Conservation (phyloP, 495 filamentous ascomycete species). For the Talaromyces nanjingensis region DNA sequence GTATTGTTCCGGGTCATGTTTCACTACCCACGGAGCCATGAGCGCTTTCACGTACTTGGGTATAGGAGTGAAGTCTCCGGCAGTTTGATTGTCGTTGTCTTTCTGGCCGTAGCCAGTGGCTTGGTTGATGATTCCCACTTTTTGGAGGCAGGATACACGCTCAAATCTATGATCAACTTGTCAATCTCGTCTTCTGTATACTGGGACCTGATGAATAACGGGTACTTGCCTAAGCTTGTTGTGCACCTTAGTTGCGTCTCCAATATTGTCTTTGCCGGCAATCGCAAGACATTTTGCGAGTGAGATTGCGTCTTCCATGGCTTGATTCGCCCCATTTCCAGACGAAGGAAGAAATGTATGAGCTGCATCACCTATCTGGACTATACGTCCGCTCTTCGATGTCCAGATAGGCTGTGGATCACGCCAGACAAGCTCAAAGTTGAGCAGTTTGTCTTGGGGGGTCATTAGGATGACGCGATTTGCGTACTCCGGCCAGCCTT, state of each 20-base stretch:
- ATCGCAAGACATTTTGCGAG: constrained; percentile 51
- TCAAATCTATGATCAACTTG: constrained; percentile 10
- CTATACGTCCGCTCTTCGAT: constrained; percentile 46
- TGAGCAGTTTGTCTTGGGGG: constrained; percentile 49
- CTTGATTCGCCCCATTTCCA: constrained; percentile 61
- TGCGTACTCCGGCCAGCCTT: constrained; percentile 12
- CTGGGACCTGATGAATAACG: not conserved
- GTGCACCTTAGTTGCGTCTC: constrained; percentile 11
- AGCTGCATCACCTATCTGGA: constrained; percentile 61
- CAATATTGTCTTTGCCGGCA: constrained; percentile 44
- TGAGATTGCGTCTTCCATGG: constrained; percentile 62
- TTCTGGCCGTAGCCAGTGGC: not conserved
- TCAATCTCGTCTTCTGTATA: not conserved
- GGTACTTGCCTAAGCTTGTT: constrained; percentile 13
- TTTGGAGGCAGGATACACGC: constrained; percentile 13
- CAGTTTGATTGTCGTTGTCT: not conserved
- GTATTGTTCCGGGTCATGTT: constrained; percentile 17
- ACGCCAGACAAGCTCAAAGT: constrained; percentile 67
- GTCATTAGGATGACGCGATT: constrained; percentile 24
- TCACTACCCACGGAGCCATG: constrained; percentile 14
- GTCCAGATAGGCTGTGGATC: constrained; percentile 59
- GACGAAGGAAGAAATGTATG: constrained; percentile 66
- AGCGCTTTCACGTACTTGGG: not conserved
- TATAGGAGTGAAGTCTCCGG: not conserved
- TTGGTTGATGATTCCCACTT: constrained; percentile 12